These are phyloP conservation scores for Metrosideros polymorpha DNA, from an alignment of 441 rosid species.

Conservation along the genomic window DNA sequence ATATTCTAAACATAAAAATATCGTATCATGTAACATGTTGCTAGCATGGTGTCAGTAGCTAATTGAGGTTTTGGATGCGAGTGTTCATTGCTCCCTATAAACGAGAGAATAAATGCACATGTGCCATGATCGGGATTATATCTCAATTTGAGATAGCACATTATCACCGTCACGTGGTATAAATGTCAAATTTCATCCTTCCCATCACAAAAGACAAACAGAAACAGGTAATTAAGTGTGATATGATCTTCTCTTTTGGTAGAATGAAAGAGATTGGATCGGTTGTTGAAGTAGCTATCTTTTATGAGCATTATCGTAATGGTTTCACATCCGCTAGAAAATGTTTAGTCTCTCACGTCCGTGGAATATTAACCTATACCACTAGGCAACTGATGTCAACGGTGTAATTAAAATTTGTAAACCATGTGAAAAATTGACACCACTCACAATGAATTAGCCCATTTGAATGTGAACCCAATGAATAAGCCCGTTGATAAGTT, in stretches of 20 bases:
- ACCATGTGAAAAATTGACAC: background rate
- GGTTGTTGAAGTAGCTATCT: background rate
- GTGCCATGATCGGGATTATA: accelerated
- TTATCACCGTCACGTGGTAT: background rate
- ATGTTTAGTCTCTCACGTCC: background rate
- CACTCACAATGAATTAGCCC: background rate
- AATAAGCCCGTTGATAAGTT: background rate
- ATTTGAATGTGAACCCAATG: too few relatives aligned
- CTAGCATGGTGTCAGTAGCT: background rate
- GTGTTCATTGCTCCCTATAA: background rate
- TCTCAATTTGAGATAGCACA: background rate
- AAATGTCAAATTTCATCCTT: background rate
- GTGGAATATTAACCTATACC: background rate
- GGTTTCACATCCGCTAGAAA: background rate
- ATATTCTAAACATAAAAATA: background rate
- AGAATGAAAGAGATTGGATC: background rate
- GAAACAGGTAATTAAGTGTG: background rate
- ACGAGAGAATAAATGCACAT: background rate
- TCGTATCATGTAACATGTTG: background rate
- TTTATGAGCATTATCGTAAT: background rate
- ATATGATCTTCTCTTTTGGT: background rate
- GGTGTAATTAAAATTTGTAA: background rate
- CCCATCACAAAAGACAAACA: background rate
- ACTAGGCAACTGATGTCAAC: background rate
- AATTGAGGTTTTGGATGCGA: background rate